Base-by-base conservation (phyloP, 2,329 filamentous ascomycete species). In the Westerdykella aurantiaca region DNA sequence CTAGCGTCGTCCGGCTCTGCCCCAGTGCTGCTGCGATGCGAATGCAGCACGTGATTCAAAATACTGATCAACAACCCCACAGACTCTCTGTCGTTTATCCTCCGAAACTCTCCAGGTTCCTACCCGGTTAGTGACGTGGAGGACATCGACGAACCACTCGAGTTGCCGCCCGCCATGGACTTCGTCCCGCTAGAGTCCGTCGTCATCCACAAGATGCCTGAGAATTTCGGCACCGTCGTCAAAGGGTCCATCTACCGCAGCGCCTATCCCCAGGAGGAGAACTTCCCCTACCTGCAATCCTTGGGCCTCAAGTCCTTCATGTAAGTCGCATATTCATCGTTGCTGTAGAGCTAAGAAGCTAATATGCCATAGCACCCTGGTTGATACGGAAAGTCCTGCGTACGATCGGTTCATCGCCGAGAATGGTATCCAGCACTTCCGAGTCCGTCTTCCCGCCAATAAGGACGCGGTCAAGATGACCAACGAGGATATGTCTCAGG, bases 401-500 rank as follows among this genome's bases (percentile, higher is more conserved):
- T 77, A 80, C 53, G 51, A 63, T 25, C 53, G 64, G 2, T 95
- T 93, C 61, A 78, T 94, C 53, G 62, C 73, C 31, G 66, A 71
- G 5, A 80, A 85, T 53, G 75, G 75, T 48, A 91, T 95, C 58
- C 76, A 76, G 37, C 88, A 94, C 55, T 72, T 82, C 51, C 75
- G 86, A 34, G 84, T 95, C 58, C 78, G 83, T 53, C 86, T 96
- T 73, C 80, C 83, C 49, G 85, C 89, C n/a, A 95, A 94, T 53
- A 95, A 96, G 68, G 89, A 90, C 39, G 68, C 72, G 21, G 64
- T 73, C 55, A 53, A 56, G 22, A 55, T 69, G 7, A 55, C 61
- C 16, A 53, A 55, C 14, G 63, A 59, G 40, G 56, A 82, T 21
- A 88, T 95, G 76, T 76, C 78, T 49, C 72, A 79, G 6, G 88